These are phyloP conservation scores for Agaricales sp. DNA, from an alignment of 1,284 basidiomycete genomes.

Conservation along the genomic window DNA sequence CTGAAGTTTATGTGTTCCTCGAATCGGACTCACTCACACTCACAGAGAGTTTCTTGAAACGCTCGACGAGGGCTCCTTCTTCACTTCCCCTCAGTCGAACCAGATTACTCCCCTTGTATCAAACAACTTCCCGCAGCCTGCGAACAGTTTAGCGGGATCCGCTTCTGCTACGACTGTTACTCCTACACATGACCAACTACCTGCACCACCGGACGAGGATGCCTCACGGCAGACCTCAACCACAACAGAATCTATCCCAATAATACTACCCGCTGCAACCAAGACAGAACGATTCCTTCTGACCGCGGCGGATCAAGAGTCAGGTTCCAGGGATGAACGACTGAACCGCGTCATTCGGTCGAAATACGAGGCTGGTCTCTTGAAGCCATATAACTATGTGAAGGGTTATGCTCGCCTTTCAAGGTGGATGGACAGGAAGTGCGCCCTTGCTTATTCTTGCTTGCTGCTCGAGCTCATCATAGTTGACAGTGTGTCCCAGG, in stretches of 20 bases:
- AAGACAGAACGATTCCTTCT: constrained; percentile 86
- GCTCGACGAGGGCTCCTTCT: constrained; percentile 64
- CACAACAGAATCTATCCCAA: constrained; percentile 18
- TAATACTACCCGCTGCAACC: constrained; percentile 54
- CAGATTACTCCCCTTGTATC: constrained; percentile 40
- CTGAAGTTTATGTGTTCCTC: constrained; percentile 3
- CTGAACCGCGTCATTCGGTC: constrained; percentile 89
- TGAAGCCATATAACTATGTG: constrained; percentile 96
- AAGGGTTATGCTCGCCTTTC: constrained; percentile 86
- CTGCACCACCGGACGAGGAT: constrained; percentile 12
- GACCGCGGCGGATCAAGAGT: constrained; percentile 91
- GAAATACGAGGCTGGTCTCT: constrained; percentile 92
- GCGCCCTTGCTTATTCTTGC: constrained; percentile 14
- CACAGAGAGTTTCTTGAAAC: constrained; percentile 73
- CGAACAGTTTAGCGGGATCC: constrained; percentile 13
- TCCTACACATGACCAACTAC: constrained; percentile 5
- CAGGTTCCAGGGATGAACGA: constrained; percentile 85
- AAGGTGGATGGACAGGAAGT: constrained; percentile 94
- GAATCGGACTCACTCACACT: constrained; percentile 1
- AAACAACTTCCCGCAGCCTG: constrained; percentile 24
- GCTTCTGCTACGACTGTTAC: constrained; percentile 7
- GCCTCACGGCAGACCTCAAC: constrained; percentile 11
- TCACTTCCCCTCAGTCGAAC: constrained; percentile 33
- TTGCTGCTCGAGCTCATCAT: constrained; percentile 2
- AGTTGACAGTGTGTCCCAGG: constrained; percentile 64